These are phyloP conservation scores for Rosa lucieae DNA, from an alignment of 306 rosid genomes.

Conservation along the genomic window DNA sequence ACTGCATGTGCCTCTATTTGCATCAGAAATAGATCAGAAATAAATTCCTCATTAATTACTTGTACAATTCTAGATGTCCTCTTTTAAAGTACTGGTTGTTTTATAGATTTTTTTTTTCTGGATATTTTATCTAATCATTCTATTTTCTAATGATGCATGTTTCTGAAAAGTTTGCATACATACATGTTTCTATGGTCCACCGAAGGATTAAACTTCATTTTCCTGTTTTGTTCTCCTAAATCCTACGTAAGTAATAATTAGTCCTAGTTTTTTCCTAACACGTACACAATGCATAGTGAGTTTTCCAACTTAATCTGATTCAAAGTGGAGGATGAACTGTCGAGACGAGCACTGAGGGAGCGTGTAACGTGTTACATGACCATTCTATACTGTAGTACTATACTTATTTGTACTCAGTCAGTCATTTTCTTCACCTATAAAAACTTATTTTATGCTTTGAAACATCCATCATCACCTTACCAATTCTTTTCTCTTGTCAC, in stretches of 20 bases:
- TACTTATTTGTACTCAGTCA: not conserved
- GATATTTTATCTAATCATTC: not conserved
- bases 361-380: conserved; percentile 20
- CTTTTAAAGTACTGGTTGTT: not conserved
- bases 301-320: not conserved
- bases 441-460: conserved; percentile 15
- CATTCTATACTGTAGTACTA: not conserved
- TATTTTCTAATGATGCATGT: conserved; percentile 18
- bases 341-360: conserved; percentile 4
- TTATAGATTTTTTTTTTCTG: not conserved
- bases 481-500: conserved; percentile 12
- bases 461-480: conserved; percentile 12
- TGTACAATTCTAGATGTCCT: not conserved
- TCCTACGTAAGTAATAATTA: not conserved
- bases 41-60: not conserved
- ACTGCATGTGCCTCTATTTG: not conserved
- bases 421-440: conserved; percentile 34
- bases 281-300: conserved; percentile 1
- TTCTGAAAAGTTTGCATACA: conserved; percentile 5
- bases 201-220: not conserved
- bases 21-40: not conserved
- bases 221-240: not conserved
- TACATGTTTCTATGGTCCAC: conserved; percentile 16
- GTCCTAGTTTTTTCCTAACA: not conserved
- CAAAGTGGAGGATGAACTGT: not conserved